Evolutionary conservation across 768 basidiomycete species (phyloP).

Genomic region (Lentinula detonsa): DNA sequence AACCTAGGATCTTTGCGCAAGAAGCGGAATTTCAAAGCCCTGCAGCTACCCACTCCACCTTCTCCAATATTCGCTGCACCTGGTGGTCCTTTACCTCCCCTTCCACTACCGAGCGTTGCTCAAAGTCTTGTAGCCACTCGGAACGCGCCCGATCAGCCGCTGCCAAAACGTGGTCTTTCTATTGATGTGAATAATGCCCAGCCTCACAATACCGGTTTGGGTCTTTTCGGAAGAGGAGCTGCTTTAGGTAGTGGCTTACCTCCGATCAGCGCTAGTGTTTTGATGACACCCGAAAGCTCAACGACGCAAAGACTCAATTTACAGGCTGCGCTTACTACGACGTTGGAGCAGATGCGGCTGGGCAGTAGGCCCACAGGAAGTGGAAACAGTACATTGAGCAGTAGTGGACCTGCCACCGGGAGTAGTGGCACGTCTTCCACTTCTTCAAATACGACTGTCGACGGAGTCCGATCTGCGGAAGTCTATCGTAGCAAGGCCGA

Average conservation of each 20-base stretch:
- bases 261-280: slow-evolving; percentile 29
- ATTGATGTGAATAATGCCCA: slow-evolving; percentile 1
- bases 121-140: background rate
- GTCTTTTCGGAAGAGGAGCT: background rate
- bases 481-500: background rate
- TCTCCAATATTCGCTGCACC: background rate
- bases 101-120: background rate
- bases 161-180: background rate
- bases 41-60: background rate
- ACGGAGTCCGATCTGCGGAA: background rate
- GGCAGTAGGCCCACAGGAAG: slow-evolving; percentile 26
- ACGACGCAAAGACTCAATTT: slow-evolving; percentile 62
- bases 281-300: slow-evolving; percentile 44
- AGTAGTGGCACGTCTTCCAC: background rate
- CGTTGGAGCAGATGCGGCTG: slow-evolving; percentile 68
- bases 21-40: slow-evolving; percentile 5
- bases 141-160: background rate
- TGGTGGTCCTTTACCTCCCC: background rate
- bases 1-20: background rate
- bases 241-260: background rate
- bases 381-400: slow-evolving; percentile 36
- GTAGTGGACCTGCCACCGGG: background rate
- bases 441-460: background rate
- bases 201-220: background rate
- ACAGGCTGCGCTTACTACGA: slow-evolving; percentile 74